phyloP scores from a whole-genome alignment of 2,329 filamentous ascomycete genomes.

The Fusarium sp. region DNA sequence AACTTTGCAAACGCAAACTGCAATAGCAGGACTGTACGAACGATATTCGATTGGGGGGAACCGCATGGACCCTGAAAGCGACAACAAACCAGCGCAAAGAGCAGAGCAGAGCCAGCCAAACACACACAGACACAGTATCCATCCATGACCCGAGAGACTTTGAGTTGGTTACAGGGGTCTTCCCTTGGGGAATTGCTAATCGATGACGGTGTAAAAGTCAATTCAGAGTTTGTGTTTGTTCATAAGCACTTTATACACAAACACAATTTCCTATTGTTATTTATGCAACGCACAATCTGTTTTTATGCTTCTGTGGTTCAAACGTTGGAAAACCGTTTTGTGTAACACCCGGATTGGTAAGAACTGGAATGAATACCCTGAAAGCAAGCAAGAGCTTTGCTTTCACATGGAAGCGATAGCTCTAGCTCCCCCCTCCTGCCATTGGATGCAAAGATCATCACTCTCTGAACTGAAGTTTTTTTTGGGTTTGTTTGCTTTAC shows the following conservation, averaged over 20 bases:
- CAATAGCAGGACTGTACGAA: constrained; percentile 3
- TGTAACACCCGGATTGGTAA: constrained; percentile 15
- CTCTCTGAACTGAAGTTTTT: background rate
- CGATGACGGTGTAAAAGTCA: constrained; percentile 1
- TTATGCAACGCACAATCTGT: background rate
- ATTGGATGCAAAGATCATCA: constrained; percentile 34
- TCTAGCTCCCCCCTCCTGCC: constrained; percentile 7
- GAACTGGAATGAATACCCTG: background rate
- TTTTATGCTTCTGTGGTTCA: constrained; percentile 19
- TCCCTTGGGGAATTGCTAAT: background rate
- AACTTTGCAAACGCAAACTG: background rate
- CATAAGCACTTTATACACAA: constrained; percentile 6
- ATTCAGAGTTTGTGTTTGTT: background rate
- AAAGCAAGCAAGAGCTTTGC: background rate
- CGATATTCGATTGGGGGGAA: constrained; percentile 10
- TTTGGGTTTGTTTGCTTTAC: background rate
- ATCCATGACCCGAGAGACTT: background rate
- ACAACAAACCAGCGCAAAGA: background rate
- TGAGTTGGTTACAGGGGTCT: background rate
- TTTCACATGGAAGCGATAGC: constrained; percentile 25
- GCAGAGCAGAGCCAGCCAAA: background rate
- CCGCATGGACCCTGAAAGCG: constrained; percentile 21
- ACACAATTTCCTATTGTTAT: background rate
- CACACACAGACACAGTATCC: background rate
- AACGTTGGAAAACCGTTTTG: constrained; percentile 16